These are phyloP conservation scores for Candida insectorum DNA, from an alignment of 805 yeast species.

Conservation along the genomic window DNA sequence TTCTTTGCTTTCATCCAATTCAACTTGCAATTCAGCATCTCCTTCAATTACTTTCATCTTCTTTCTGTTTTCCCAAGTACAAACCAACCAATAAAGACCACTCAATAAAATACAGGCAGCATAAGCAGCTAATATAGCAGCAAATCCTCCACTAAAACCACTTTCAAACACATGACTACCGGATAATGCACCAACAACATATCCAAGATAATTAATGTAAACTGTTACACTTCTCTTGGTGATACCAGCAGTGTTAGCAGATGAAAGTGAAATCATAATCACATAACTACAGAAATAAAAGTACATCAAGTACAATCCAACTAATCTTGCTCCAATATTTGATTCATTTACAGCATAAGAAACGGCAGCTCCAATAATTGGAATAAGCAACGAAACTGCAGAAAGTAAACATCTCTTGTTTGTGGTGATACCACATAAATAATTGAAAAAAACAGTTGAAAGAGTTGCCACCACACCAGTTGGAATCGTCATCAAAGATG, in stretches of 20 bases:
- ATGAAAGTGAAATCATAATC: constrained; percentile 21
- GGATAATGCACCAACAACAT: constrained; percentile 24
- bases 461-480: constrained; percentile 28
- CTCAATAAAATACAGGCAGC: constrained; percentile 14
- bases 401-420: constrained; percentile 13
- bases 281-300: constrained; percentile 28
- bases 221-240: constrained; percentile 30
- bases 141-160: constrained; percentile 17
- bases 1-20: constrained; percentile 8
- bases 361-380: constrained; percentile 20
- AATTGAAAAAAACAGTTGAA: constrained; percentile 26
- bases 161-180: constrained; percentile 24
- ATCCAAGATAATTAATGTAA: constrained; percentile 32
- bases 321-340: constrained; percentile 18
- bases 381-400: constrained; percentile 9
- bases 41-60: constrained; percentile 11
- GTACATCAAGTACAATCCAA: constrained; percentile 32
- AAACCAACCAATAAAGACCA: constrained; percentile 14
- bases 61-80: constrained; percentile 13
- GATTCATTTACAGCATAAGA: constrained; percentile 15
- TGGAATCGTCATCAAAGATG: constrained; percentile 24
- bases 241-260: constrained; percentile 28
- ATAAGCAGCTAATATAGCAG: constrained; percentile 17
- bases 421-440: constrained; percentile 25
- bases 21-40: constrained; percentile 5